Evolutionary conservation across 2,329 filamentous ascomycete species (phyloP), one percentile per base, ranked within the genome.

Genomic region (Neofusicoccum parvum): DNA sequence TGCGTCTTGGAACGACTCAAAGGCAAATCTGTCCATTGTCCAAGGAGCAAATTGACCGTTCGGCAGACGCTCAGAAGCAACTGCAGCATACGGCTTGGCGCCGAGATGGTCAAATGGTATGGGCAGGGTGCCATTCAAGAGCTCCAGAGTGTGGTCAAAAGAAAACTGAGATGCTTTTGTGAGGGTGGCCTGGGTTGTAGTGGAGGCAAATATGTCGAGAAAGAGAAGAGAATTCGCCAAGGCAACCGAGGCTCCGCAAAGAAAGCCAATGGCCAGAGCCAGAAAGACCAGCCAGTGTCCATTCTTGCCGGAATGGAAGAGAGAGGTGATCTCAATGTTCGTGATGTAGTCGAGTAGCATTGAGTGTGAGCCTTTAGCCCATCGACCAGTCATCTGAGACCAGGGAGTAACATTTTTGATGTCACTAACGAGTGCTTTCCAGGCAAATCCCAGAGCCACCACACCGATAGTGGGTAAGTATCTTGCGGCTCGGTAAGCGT

Each of bases 331-430:
- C 14, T 64, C 62, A 9, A 54, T n/a, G 1, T n/a, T 46, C 4
- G 39, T 54, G 37, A n/a, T 48, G 23, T 54, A 64, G 39, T 64
- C 50, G 36, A 64, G 32, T 5, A 45, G n/a, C 2, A 64, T 10
- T 3, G 62, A 64, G 6, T 56, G 15, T 1, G 49, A 46, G 7
- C 37, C 6, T 4, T 23, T 17, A 14, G 37, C 9, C 39, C 39
- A 54, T 15, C 39, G 23, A 3, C 10, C 27, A 15, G 23, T 56
- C 49, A 64, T 56, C 6, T 10, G 17, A 0, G 62, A 51, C 62
- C 62, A 64, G 1, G 62, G 49, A 4, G 27, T 46, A 10, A 64
- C 23, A 1, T 27, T 46, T 12, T 64, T 64, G 15, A 64, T n/a
- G 9, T 64, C 62, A 27, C 39, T 36, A 9, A 20, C 32, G 3